phyloP scores from a whole-genome alignment of 2,329 filamentous ascomycete genomes.

The Boeremia exigua region DNA sequence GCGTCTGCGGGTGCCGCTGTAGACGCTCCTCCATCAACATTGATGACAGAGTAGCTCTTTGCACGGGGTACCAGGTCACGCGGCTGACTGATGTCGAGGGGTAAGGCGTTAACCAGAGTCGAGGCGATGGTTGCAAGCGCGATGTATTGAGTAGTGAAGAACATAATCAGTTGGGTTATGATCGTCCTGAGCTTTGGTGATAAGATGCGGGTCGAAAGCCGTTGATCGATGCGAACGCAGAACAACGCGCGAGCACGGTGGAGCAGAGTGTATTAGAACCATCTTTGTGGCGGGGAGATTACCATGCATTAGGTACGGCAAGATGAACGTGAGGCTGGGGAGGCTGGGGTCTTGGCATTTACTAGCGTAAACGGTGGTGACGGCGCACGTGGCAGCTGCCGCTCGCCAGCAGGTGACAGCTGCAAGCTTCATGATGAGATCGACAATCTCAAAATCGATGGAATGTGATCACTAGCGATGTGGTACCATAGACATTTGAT shows the following conservation, averaged over 20 bases:
- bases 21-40: conserved; percentile 47
- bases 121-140: conserved; percentile 31
- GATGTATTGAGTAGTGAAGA: conserved; percentile 30
- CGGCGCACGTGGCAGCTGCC: conserved; percentile 1
- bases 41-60: conserved; percentile 49
- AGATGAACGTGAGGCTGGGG: conserved; percentile 12
- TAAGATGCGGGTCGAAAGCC: background rate
- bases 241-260: conserved; percentile 6
- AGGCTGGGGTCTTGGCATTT: conserved; percentile 5
- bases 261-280: conserved; percentile 11
- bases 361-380: background rate
- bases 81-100: conserved; percentile 30
- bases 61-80: conserved; percentile 29
- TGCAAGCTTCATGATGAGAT: background rate
- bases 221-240: conserved; percentile 4
- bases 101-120: conserved; percentile 31
- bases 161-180: conserved; percentile 28
- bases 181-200: background rate
- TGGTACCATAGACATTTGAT: too few relatives aligned
- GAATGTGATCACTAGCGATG: background rate
- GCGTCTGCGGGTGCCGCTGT: conserved; percentile 25
- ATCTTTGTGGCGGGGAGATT: conserved; percentile 15
- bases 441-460: background rate
- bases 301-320: conserved; percentile 3
- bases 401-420: background rate